These are phyloP conservation scores for Fomitiporia mediterranea DNA, from an alignment of 1,284 basidiomycete species.

Conservation along the genomic window DNA sequence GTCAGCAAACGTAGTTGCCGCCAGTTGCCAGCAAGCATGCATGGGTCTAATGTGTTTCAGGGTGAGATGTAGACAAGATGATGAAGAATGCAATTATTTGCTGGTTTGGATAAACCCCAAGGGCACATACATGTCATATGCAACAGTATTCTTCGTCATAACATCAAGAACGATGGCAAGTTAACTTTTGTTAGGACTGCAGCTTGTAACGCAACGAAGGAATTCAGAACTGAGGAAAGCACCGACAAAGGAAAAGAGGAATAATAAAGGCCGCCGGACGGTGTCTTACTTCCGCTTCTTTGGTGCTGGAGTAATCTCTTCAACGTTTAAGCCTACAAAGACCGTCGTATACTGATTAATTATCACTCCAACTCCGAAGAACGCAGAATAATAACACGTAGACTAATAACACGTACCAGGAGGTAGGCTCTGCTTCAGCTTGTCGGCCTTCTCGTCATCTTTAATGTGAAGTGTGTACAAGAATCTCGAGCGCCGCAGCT, in stretches of 20 bases:
- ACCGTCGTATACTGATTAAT: not conserved
- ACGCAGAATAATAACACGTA: not conserved
- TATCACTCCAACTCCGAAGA: not conserved
- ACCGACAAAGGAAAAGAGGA: not conserved
- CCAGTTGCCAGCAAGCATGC: too few species aligned
- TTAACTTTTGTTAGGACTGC: not conserved
- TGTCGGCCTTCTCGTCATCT: slow-evolving; percentile 98
- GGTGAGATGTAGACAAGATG: not conserved
- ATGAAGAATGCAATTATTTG: not conserved
- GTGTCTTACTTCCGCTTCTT: slow-evolving; percentile 44
- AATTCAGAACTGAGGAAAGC: not conserved
- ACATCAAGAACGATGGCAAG: not conserved
- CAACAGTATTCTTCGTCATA: not conserved
- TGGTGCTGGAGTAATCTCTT: slow-evolving; percentile 57
- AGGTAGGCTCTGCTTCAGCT: slow-evolving; percentile 93
- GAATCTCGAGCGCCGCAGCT: slow-evolving; percentile 96
- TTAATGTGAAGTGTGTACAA: slow-evolving; percentile 96
- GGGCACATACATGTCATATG: not conserved
- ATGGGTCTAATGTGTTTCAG: too few species aligned
- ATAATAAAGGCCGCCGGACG: not conserved
- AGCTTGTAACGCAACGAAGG: too few species aligned
- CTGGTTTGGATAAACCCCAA: not conserved
- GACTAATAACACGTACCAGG: slow-evolving; percentile 62
- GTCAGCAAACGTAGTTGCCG: not conserved
- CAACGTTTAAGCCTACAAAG: slow-evolving; percentile 51